Base-by-base conservation (phyloP, 2,329 filamentous ascomycete species). In the Fusarium citri region DNA sequence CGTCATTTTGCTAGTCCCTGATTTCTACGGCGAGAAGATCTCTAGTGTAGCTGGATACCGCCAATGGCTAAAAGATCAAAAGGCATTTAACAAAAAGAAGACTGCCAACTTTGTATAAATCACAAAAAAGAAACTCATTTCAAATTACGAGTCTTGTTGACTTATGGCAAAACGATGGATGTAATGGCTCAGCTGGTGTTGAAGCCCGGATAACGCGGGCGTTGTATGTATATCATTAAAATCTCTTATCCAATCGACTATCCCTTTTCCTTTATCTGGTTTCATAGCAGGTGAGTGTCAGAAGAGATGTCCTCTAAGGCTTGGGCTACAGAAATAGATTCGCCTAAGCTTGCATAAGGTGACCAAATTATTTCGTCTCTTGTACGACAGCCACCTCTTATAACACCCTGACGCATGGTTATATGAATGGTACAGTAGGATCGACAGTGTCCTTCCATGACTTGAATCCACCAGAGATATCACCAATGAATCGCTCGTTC, bases 1-100 rank as follows among this genome's bases (percentile, higher is more conserved):
- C 55, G 30, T n/a, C 10, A n/a, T 48, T 37, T n/a, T 37, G n/a
- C 5, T 55, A 87, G 93, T 97, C 2, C 94, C 95, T 45, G 96
- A 99, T 79, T 99, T 97, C 82, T 99, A 99, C 77, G 96, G 96
- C 75, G 96, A 99, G 84, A 98, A 98, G 87, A 97, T 99, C 75
- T 93, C 92, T 54, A 97, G 94, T 76, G 94, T 98, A 23, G 87
- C 90, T 56, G 94, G 93, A 48, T 99, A 98, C 80, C 86, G 96
- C 76, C 91, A 94, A 80, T 99, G 96, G 96, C 83, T 99, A 76
- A 98, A 97, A 86, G 96, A 99, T 78, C 96, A 98, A 85, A 87
- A 95, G 68, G 95, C 94, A 12, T 99, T 97, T 83, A 97, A 97
- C 84, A 94, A 94, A 85, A 97, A 97, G 88, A 91, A 97, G 88